A percentile compares a stretch with the other conserved stretches of the same genome.
Evolutionary conservation across 352 stramenopile genomes (phyloP).

Genomic region (Globisporangium megalacanthum): DNA sequence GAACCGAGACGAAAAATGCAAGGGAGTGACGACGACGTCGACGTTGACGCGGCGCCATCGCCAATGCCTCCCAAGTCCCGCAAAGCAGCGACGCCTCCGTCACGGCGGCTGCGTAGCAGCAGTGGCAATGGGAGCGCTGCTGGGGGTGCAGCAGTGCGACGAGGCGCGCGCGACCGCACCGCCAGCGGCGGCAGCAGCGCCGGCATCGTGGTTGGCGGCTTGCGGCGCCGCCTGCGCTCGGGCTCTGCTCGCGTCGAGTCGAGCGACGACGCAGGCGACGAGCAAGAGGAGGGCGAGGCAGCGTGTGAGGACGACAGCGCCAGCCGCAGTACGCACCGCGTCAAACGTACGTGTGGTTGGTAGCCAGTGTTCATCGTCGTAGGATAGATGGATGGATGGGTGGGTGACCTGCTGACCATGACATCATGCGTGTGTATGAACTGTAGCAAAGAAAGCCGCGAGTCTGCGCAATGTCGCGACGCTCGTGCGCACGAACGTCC

Average conservation of each 20-base stretch:
- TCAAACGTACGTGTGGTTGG: slow-evolving; percentile 9
- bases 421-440: neutral
- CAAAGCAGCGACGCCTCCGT: slow-evolving; percentile 17
- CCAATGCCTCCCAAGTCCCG: slow-evolving; percentile 32
- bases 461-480: slow-evolving; percentile 65
- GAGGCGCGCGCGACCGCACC: slow-evolving; percentile 15
- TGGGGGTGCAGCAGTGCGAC: slow-evolving; percentile 9
- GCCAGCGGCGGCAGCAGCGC: slow-evolving; percentile 20
- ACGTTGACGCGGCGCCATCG: neutral
- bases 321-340: neutral
- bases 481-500: slow-evolving; percentile 54
- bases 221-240: slow-evolving; percentile 10
- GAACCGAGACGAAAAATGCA: no score
- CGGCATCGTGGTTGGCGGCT: slow-evolving; percentile 10
- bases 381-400: neutral
- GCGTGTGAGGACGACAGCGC: slow-evolving; percentile 4
- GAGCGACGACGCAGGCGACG: slow-evolving; percentile 22
- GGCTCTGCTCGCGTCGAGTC: slow-evolving; percentile 16
- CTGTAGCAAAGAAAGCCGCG: slow-evolving; percentile 22
- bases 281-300: neutral
- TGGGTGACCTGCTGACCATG: no score
- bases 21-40: neutral
- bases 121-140: slow-evolving; percentile 52
- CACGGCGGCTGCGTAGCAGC: slow-evolving; percentile 41
- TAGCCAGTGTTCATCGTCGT: no score